Percentiles rank a stretch among this genome's conserved stretches.
These are phyloP conservation scores for Allantophomopsis cytisporea DNA, from an alignment of 2,329 filamentous ascomycete species.

Conservation along the genomic window DNA sequence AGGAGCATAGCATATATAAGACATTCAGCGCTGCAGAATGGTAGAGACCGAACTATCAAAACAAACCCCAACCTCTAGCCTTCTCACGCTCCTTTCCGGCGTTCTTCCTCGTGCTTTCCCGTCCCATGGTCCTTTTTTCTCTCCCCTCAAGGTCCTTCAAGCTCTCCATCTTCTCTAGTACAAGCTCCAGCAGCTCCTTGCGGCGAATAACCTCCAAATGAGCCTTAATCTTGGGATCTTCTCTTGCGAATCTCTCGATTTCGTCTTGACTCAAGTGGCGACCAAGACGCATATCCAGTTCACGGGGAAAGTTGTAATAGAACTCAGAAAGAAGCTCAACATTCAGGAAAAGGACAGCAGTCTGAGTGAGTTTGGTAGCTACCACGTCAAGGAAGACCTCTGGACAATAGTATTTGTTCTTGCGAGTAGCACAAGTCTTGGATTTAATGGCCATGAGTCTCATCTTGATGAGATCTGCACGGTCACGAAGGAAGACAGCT, in stretches of 20 bases:
- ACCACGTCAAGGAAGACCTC: conserved; percentile 98
- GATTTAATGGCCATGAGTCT: conserved; percentile 78
- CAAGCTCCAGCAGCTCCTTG: conserved; percentile 86
- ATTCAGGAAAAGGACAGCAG: conserved; percentile 92
- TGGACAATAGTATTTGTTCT: conserved; percentile 93
- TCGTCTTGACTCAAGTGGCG: conserved; percentile 66
- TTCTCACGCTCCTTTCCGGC: conserved; percentile 5
- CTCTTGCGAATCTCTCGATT: conserved; percentile 80
- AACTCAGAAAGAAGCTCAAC: conserved; percentile 95
- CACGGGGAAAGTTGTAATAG: conserved; percentile 92
- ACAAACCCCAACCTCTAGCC: conserved; percentile 12
- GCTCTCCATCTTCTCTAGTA: conserved; percentile 91
- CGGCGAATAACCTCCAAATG: conserved; percentile 86
- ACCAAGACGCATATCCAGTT: conserved; percentile 77
- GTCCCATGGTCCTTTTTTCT: conserved; percentile 37
- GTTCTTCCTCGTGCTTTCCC: conserved; percentile 14
- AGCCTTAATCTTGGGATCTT: conserved; percentile 78
- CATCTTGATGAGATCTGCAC: conserved; percentile 82
- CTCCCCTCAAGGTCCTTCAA: conserved; percentile 71
- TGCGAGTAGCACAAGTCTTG: conserved; percentile 69
- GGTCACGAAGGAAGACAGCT: conserved; percentile 85
- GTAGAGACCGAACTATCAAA: conserved; percentile 5
- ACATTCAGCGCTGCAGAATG: conserved; percentile 1
- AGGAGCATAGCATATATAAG: not conserved
- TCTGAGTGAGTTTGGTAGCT: conserved; percentile 85